Base-by-base conservation (phyloP, 208 protist species). In the Angomonas desouzai region DNA sequence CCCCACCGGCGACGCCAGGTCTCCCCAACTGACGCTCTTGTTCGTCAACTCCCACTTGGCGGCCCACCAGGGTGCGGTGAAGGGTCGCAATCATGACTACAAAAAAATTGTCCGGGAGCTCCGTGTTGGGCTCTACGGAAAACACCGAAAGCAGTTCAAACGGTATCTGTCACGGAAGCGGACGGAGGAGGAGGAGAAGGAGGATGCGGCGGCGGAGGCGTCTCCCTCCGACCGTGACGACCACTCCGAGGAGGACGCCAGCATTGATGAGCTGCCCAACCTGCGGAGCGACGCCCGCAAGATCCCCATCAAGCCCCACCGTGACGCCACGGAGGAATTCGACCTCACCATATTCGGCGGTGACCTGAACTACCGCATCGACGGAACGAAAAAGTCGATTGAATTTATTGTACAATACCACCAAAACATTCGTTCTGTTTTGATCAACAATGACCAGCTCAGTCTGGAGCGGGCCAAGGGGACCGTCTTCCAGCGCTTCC, bases 351-450 rank as follows among this genome's bases (percentile, higher is more conserved):
- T 98, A 48, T 98, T 96, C 62, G 89, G 94, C 29, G 97, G 97
- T 1, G 97, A 98, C 53, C 81, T 98, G 10, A 98, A 98, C 79
- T 98, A 98, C 74, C 89, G 97, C 47, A 82, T 98, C 55, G 90
- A 98, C 67, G 94, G 92, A 22, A 88, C 81, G 11, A 70, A 78
- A 20, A 72, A 70, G 34, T 85, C 83, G 9, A 84, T 97, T 51
- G 86, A 96, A 64, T 73, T 79, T 33, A 83, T 94, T 36, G 78
- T 94, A 25, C 40, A 79, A 27, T 34, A 83, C 20, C 76, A 87
- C 48, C 77, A 73, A 32, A 63, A 84, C 51, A 81, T 93, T 40
- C 76, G 85, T 10, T 79, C 86, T 1, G 77, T 95, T 27, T 76
- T 97, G 3, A 69, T 87, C 57, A 51, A 77, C 51, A 95, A 97